Conservation (phyloP, 129 eudicot genomes). For the Escallonia herrerae region DNA sequence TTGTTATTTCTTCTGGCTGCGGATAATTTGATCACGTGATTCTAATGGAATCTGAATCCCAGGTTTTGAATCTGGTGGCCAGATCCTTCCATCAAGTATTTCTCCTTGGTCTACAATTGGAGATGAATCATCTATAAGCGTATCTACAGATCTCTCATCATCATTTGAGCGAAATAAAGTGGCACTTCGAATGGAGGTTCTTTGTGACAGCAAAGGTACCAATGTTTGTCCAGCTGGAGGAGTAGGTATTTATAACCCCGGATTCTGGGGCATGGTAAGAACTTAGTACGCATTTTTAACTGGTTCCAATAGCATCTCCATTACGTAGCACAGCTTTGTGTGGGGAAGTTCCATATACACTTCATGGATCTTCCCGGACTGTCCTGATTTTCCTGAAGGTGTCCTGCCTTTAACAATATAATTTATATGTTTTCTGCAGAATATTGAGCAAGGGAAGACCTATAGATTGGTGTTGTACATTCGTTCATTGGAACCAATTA, state of each 20-base stretch:
- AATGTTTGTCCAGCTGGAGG: constrained; percentile 75
- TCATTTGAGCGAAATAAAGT: constrained; percentile 65
- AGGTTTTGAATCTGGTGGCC: constrained; percentile 97
- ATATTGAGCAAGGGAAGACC: constrained; percentile 68
- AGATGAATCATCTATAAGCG: constrained; percentile 37
- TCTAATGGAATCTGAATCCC: constrained; percentile 14
- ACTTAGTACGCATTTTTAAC: background rate
- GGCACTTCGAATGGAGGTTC: constrained; percentile 82
- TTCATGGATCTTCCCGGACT: too few relatives aligned
- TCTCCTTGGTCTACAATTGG: constrained; percentile 84
- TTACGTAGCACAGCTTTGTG: too few relatives aligned
- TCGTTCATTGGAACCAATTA: constrained; percentile 42
- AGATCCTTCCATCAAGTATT: constrained; percentile 57
- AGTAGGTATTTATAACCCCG: constrained; percentile 91
- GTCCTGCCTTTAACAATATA: too few relatives aligned
- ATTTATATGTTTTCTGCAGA: constrained; percentile 34
- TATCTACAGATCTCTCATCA: constrained; percentile 74
- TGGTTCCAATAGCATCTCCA: too few relatives aligned
- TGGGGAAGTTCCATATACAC: too few relatives aligned
- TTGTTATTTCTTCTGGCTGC: too few relatives aligned
- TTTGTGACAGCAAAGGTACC: constrained; percentile 43
- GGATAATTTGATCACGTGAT: background rate
- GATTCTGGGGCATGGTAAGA: constrained; percentile 97
- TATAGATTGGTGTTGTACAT: constrained; percentile 56
- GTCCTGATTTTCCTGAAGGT: too few relatives aligned